phyloP scores from a whole-genome alignment of 148 eudicot species.

The Diospyros lotus region DNA sequence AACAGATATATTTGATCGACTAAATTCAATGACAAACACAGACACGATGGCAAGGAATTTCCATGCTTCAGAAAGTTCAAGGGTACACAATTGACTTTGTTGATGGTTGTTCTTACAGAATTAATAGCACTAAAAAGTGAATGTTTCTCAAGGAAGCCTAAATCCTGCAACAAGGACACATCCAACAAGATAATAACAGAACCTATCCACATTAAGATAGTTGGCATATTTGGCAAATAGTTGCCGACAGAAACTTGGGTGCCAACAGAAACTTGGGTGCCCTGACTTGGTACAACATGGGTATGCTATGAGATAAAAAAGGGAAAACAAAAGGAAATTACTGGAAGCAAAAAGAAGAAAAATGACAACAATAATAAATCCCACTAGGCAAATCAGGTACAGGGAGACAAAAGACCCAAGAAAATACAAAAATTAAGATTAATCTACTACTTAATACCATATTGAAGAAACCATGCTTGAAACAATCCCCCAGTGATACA shows the following conservation, averaged over 20 bases:
- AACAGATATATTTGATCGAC: background rate
- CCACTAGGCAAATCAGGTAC: too few species aligned
- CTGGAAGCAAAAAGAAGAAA: too few species aligned
- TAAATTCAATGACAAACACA: background rate
- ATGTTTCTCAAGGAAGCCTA: background rate
- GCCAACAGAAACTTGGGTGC: too few species aligned
- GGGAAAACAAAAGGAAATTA: too few species aligned
- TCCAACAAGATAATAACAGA: background rate
- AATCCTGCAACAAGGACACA: background rate
- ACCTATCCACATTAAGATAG: too few species aligned
- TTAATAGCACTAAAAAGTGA: background rate
- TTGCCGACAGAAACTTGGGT: too few species aligned
- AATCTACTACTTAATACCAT: background rate
- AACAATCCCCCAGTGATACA: background rate
- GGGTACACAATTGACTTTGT: background rate
- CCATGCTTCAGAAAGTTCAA: background rate
- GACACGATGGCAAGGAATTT: too few species aligned
- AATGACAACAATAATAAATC: too few species aligned
- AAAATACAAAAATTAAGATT: background rate
- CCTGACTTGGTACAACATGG: too few species aligned
- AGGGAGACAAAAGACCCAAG: background rate
- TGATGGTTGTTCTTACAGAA: background rate
- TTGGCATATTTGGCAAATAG: too few species aligned
- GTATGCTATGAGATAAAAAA: too few species aligned
- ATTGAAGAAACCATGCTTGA: background rate